Conservation (phyloP, 2,329 filamentous ascomycete species). For the Thielaviopsis punctulata region DNA sequence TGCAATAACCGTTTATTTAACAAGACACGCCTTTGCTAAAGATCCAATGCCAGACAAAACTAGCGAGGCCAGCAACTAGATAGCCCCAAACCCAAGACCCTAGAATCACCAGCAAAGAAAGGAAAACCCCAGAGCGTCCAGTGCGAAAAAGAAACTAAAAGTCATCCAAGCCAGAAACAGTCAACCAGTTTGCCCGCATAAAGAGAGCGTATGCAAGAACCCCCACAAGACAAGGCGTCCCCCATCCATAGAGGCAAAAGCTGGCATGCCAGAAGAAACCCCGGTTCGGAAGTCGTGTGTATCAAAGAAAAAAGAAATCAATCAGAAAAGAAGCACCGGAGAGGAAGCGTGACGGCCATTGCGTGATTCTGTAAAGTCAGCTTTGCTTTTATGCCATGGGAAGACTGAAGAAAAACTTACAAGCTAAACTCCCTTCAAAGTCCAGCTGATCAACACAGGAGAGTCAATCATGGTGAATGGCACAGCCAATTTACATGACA, state of each 20-base stretch:
- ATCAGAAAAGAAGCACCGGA: background rate
- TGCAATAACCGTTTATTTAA: background rate
- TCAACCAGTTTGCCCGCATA: background rate
- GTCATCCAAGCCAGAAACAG: background rate
- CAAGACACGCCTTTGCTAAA: background rate
- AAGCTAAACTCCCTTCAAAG: background rate
- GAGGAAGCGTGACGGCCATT: background rate
- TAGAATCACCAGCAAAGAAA: background rate
- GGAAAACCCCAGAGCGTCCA: background rate
- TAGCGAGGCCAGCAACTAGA: background rate
- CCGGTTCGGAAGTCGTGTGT: background rate
- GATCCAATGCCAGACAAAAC: background rate
- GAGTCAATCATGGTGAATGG: background rate
- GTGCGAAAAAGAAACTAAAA: background rate
- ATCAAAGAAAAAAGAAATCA: background rate
- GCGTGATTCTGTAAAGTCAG: background rate
- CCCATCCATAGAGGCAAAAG: background rate
- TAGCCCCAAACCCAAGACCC: background rate
- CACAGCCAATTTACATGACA: constrained; percentile 3
- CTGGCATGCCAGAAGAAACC: background rate
- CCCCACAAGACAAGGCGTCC: background rate
- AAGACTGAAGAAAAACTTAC: no score
- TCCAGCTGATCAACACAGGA: background rate
- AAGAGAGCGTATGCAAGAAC: background rate
- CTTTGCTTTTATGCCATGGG: no score